phyloP scores from a whole-genome alignment of 2,329 filamentous ascomycete genomes.

The Stemphylium lycopersici region DNA sequence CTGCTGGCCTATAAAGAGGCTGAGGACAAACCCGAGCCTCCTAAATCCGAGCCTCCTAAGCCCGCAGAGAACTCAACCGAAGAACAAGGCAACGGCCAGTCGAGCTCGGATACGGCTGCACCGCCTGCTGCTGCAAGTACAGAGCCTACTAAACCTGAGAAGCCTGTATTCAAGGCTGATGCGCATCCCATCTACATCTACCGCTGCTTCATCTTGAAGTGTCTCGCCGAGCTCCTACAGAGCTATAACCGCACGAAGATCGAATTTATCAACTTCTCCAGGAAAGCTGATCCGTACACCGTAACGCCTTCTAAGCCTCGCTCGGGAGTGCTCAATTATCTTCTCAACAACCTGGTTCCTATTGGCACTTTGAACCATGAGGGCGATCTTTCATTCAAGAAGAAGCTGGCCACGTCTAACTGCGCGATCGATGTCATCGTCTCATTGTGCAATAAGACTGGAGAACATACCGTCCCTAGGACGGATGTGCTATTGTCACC shows the following conservation, averaged over 20 bases:
- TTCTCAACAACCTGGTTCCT: slow-evolving; percentile 79
- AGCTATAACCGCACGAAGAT: slow-evolving; percentile 96
- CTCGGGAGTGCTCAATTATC: slow-evolving; percentile 89
- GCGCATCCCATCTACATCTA: slow-evolving; percentile 97
- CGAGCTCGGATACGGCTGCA: slow-evolving; percentile 13
- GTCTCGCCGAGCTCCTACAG: slow-evolving; percentile 84
- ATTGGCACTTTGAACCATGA: slow-evolving; percentile 70
- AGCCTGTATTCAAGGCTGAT: slow-evolving; percentile 83
- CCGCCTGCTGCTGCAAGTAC: slow-evolving; percentile 11
- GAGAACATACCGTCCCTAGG: slow-evolving; percentile 71
- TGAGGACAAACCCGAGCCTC: slow-evolving; percentile 74
- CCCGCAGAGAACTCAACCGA: slow-evolving; percentile 52
- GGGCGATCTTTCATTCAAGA: slow-evolving; percentile 79
- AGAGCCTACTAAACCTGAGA: slow-evolving; percentile 58
- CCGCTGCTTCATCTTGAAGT: slow-evolving; percentile 91
- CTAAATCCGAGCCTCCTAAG: slow-evolving; percentile 35
- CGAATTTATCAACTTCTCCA: slow-evolving; percentile 98
- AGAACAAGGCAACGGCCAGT: slow-evolving; percentile 10
- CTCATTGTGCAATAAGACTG: slow-evolving; percentile 85
- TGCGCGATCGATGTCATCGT: slow-evolving; percentile 88
- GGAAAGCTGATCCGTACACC: slow-evolving; percentile 81
- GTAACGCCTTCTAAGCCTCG: slow-evolving; percentile 93
- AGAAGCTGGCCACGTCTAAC: slow-evolving; percentile 80
- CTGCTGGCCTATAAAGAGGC: slow-evolving; percentile 90
- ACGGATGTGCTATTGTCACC: slow-evolving; percentile 34